Base-by-base conservation (phyloP, 192 early-diverging fungal genomes). In the Mortierella claussenii region DNA sequence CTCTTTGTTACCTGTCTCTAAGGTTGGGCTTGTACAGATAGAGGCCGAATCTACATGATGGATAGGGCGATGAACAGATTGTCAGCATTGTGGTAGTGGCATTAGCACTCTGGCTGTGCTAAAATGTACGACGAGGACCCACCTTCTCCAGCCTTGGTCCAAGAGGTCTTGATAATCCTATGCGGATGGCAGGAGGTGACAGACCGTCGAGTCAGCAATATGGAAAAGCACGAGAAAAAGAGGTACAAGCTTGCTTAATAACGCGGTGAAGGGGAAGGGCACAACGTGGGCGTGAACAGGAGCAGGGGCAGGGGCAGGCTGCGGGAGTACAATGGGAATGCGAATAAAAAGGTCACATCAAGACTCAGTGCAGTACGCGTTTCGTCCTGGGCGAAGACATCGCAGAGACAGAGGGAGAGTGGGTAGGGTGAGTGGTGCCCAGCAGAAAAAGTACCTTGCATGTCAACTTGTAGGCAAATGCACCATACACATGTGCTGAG, bases 1-100 rank as follows among this genome's bases (percentile, higher is more conserved):
- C n/a, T n/a, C n/a, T n/a, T n/a, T n/a, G n/a, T 36, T 76, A 76
- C 73, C 73, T 76, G 33, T 76, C 73, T 23, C 73, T 48, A 36
- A 67, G 64, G n/a, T 76, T 76, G 15, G 73, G 73, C 33, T 62
- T 66, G 59, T 76, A 76, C 1, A 76, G 46, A 31, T 76, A 76
- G n/a, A 76, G 73, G 9, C 73, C 73, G 10, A 55, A 66, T 27
- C 71, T 75, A 60, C 10, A 47, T 10, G 27, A 43, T n/a, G 48
- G 31, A 46, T 15, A 55, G 36, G 20, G 23, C 5, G 21, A 55
- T 40, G n/a, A n/a, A n/a, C n/a, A n/a, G n/a, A n/a, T n/a, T n/a
- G n/a, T n/a, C n/a, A n/a, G n/a, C n/a, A n/a, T n/a, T n/a, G n/a
- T n/a, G n/a, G n/a, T n/a, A n/a, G n/a, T n/a, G n/a, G n/a, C n/a